These are phyloP conservation scores for Zymoseptoria passerinii DNA, from an alignment of 2,329 filamentous ascomycete species.

Conservation along the genomic window DNA sequence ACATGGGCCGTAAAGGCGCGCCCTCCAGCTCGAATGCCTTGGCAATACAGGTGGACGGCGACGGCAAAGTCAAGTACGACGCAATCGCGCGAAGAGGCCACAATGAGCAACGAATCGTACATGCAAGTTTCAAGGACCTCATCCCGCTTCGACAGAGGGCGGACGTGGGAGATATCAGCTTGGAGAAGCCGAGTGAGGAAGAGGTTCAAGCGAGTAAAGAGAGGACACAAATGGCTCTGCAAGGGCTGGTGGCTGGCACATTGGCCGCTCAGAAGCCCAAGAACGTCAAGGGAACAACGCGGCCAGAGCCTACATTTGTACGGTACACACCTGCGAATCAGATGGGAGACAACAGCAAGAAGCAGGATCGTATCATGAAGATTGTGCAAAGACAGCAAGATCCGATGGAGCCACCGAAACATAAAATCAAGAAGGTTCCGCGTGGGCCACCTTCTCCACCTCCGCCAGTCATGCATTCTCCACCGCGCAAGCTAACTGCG, in stretches of 20 bases:
- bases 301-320: conserved; percentile 85
- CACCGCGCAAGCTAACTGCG: conserved; percentile 86
- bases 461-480: conserved; percentile 89
- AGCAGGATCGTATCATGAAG: conserved; percentile 95
- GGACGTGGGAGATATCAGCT: conserved; percentile 81
- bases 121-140: conserved; percentile 92
- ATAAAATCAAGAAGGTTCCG: conserved; percentile 98
- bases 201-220: conserved; percentile 77
- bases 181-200: conserved; percentile 77
- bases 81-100: conserved; percentile 89
- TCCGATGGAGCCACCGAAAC: conserved; percentile 94
- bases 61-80: conserved; percentile 94
- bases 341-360: conserved; percentile 79
- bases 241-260: conserved; percentile 72
- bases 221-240: conserved; percentile 78
- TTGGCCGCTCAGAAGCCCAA: conserved; percentile 92
- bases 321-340: conserved; percentile 93
- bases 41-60: conserved; percentile 80
- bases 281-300: conserved; percentile 73
- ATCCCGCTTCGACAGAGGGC: conserved; percentile 90
- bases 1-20: conserved; percentile 75
- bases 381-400: conserved; percentile 91
- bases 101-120: conserved; percentile 71
- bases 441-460: conserved; percentile 86
- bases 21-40: conserved; percentile 69